phyloP scores from a whole-genome alignment of 2,329 filamentous ascomycete genomes.

The Emericellopsis cladophorae region DNA sequence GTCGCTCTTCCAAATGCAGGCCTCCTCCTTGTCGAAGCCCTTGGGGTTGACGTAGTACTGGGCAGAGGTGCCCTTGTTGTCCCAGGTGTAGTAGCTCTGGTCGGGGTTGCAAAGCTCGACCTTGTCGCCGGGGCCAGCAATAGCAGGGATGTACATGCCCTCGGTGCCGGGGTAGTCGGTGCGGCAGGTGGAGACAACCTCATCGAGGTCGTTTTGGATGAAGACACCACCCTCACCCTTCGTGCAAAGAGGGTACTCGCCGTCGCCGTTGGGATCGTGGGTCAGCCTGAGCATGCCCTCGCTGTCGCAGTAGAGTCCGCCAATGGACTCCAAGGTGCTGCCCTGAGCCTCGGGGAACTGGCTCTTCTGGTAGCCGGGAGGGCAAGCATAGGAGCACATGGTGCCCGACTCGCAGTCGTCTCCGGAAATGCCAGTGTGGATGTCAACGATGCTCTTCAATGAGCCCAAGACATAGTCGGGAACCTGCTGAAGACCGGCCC shows the following conservation, averaged over 20 bases:
- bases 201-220: constrained; percentile 60
- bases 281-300: constrained; percentile 67
- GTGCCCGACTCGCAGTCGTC: constrained; percentile 45
- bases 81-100: constrained; percentile 66
- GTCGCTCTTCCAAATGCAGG: constrained; percentile 61
- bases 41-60: constrained; percentile 95
- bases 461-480: constrained; percentile 36
- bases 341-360: constrained; percentile 81
- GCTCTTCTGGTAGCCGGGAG: constrained; percentile 80
- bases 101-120: constrained; percentile 64
- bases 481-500: constrained; percentile 63
- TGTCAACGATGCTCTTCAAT: constrained; percentile 43
- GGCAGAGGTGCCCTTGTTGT: constrained; percentile 63
- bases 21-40: constrained; percentile 51
- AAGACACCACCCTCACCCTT: constrained; percentile 56
- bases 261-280: constrained; percentile 29
- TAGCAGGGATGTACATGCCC: constrained; percentile 69
- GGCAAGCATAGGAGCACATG: constrained; percentile 91
- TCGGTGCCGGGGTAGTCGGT: constrained; percentile 95
- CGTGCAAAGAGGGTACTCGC: constrained; percentile 55
- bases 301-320: constrained; percentile 69
- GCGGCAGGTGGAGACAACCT: constrained; percentile 67
- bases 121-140: constrained; percentile 44
- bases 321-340: constrained; percentile 67
- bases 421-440: constrained; percentile 50